Conservation (phyloP, 176 grass and related monocot species). For the Aegilops bicornis region DNA sequence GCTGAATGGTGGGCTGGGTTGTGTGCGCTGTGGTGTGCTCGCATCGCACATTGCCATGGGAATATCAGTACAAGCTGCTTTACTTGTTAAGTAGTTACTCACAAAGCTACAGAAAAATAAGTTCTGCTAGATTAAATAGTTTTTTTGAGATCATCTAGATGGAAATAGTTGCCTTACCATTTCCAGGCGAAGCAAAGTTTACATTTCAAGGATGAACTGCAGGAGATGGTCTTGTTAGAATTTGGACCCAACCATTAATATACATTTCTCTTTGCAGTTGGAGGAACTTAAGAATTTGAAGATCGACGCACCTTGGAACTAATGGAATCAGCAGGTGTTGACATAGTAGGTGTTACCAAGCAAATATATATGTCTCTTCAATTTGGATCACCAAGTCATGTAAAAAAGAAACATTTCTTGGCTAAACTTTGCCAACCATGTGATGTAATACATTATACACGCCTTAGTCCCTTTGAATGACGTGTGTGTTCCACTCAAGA, state of each 20-base stretch:
- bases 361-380: neutral
- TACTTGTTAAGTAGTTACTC: neutral
- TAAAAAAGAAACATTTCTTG: conserved; percentile 6
- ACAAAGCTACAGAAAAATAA: neutral
- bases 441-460: neutral
- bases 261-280: conserved; percentile 43
- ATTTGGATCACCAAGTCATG: neutral
- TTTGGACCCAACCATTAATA: neutral
- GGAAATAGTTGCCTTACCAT: neutral
- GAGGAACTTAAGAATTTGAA: conserved; percentile 77
- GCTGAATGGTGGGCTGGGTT: neutral
- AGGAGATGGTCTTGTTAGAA: neutral
- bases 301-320: conserved; percentile 39
- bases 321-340: conserved; percentile 29
- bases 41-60: neutral
- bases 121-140: neutral
- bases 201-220: neutral
- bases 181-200: neutral
- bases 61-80: neutral
- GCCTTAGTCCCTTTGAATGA: neutral
- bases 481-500: neutral
- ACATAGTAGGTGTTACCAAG: conserved; percentile 24
- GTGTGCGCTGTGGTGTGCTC: neutral
- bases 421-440: neutral
- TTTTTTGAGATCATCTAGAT: neutral